These are phyloP conservation scores for Emmonsia crescens DNA, from an alignment of 2,329 filamentous ascomycete species.

Conservation along the genomic window DNA sequence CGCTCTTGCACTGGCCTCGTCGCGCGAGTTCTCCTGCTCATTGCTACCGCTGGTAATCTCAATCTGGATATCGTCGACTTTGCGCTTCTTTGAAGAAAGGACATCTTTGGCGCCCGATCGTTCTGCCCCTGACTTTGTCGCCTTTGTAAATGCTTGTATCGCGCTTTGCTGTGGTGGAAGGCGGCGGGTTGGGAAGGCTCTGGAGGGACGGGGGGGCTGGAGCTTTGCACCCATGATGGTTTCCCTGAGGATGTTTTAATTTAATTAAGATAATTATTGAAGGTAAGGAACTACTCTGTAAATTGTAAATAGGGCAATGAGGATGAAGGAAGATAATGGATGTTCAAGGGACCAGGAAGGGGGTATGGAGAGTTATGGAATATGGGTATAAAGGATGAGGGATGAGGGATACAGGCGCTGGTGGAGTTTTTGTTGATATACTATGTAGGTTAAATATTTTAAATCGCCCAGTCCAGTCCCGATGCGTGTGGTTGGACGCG, in stretches of 20 bases:
- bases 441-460: too few relatives aligned
- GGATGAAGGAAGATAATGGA: neutral
- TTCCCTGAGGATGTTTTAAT: neutral
- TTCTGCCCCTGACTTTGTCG: constrained; percentile 32
- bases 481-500: neutral
- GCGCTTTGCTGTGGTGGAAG: constrained; percentile 27
- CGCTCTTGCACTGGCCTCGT: constrained; percentile 8
- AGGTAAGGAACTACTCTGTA: neutral
- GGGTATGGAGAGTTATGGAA: neutral
- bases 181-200: constrained; percentile 18
- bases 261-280: neutral
- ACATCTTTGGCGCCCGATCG: constrained; percentile 17
- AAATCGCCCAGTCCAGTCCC: too few relatives aligned
- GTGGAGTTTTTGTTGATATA: neutral
- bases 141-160: constrained; percentile 35
- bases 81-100: constrained; percentile 33
- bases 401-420: neutral
- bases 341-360: neutral
- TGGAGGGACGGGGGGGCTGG: constrained; percentile 18
- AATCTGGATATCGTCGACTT: constrained; percentile 25
- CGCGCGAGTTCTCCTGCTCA: neutral
- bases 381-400: neutral
- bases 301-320: neutral
- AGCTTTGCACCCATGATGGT: constrained; percentile 6
- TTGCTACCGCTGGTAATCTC: constrained; percentile 20